phyloP scores from a whole-genome alignment of 257 asterid species.

The Penstemon barbatus region DNA sequence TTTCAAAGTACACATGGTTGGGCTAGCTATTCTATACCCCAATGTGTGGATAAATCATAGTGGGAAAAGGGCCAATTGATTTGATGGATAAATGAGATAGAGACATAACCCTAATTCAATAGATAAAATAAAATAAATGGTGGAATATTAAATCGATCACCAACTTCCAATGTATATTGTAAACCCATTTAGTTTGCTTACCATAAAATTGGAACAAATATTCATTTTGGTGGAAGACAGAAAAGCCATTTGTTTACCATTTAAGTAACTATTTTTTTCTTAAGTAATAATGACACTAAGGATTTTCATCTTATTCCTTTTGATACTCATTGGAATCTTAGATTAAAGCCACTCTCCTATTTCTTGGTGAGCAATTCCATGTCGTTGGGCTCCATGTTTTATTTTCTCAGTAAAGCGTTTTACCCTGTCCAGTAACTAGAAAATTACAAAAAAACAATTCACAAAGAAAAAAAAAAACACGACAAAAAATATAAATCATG shows the following conservation, averaged over 20 bases:
- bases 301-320: constrained; percentile 31
- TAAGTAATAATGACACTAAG: constrained; percentile 16
- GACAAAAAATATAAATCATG: too few species aligned
- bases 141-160: constrained; percentile 42
- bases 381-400: constrained; percentile 23
- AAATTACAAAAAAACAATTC: neutral
- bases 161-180: constrained; percentile 37
- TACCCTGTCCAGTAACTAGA: neutral
- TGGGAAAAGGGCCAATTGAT: constrained; percentile 17
- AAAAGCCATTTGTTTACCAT: constrained; percentile 1
- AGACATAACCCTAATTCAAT: constrained; percentile 32
- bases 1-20: too few species aligned
- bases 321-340: constrained; percentile 37
- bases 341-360: constrained; percentile 37
- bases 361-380: constrained; percentile 8
- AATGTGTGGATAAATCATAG: neutral
- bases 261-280: neutral
- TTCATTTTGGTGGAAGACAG: constrained; percentile 28
- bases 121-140: constrained; percentile 29
- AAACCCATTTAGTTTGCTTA: constrained; percentile 35
- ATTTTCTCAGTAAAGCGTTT: too few species aligned
- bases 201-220: neutral
- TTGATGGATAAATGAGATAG: constrained; percentile 31
- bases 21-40: too few species aligned
- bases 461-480: neutral